Conservation (phyloP, 176 grass and related monocot species). For the Bromus sterilis region DNA sequence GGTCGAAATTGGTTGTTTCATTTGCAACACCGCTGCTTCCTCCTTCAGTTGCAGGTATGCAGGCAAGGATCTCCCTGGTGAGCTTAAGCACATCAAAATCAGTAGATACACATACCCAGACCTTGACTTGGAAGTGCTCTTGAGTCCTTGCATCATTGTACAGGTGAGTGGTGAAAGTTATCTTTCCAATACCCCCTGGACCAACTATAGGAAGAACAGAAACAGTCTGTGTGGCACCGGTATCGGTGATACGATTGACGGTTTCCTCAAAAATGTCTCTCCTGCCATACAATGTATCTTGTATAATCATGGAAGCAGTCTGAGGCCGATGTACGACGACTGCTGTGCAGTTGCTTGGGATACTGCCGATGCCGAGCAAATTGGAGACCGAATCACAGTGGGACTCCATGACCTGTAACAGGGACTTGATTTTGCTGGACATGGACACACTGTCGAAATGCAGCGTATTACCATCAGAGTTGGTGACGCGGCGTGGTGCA, state of each 20-base stretch:
- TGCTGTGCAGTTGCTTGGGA: background rate
- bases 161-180: background rate
- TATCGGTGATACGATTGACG: too few species aligned
- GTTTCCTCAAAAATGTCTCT: too few species aligned
- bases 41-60: background rate
- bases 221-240: background rate
- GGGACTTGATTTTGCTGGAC: background rate
- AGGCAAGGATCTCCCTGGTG: background rate
- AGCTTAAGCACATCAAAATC: background rate
- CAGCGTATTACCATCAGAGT: background rate
- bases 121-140: rapidly evolving
- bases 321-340: background rate
- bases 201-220: background rate
- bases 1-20: background rate
- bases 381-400: background rate
- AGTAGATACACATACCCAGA: background rate
- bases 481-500: too few species aligned
- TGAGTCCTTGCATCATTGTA: background rate
- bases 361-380: background rate
- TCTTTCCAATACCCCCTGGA: background rate
- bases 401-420: background rate
- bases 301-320: too few species aligned
- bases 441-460: background rate
- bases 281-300: too few species aligned
- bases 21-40: background rate